Percentiles rank a stretch among this genome's conserved stretches.
phyloP scores from a whole-genome alignment of 352 stramenopile genomes.

The Aphanomyces invadans region DNA sequence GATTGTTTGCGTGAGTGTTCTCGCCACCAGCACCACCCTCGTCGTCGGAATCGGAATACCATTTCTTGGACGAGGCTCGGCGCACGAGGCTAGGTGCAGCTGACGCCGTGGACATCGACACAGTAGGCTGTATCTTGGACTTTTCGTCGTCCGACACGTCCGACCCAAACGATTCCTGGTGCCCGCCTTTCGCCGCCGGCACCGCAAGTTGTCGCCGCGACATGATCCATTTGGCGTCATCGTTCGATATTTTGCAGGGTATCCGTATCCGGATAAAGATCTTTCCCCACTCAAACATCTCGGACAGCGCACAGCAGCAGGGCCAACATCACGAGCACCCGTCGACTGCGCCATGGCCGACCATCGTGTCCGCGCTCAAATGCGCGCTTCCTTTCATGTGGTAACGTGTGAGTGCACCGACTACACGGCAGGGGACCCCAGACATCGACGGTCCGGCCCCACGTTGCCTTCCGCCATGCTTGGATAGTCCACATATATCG shows the following conservation, averaged over 20 bases:
- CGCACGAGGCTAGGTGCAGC: constrained; percentile 6
- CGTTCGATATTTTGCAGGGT: background rate
- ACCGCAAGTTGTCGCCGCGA: background rate
- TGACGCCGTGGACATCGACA: background rate
- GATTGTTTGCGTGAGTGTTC: background rate
- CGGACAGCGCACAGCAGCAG: too few relatives aligned
- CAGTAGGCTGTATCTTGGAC: background rate
- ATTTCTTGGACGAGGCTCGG: constrained; percentile 17
- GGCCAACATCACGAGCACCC: too few relatives aligned
- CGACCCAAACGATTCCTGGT: background rate
- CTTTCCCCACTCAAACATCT: too few relatives aligned
- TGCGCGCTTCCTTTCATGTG: too few relatives aligned
- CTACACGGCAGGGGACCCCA: too few relatives aligned
- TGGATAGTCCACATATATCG: background rate
- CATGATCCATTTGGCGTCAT: background rate
- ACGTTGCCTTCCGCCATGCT: too few relatives aligned
- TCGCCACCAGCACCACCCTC: background rate
- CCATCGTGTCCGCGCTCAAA: too few relatives aligned
- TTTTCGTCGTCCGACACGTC: constrained; percentile 5
- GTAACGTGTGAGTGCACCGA: too few relatives aligned
- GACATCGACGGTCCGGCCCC: too few relatives aligned
- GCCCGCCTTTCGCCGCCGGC: background rate
- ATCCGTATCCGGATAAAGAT: constrained; percentile 19
- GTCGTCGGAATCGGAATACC: constrained; percentile 24
- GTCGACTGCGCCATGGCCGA: too few relatives aligned